Evolutionary conservation across 768 basidiomycete species (phyloP).

Genomic region (Lentinula sp.): DNA sequence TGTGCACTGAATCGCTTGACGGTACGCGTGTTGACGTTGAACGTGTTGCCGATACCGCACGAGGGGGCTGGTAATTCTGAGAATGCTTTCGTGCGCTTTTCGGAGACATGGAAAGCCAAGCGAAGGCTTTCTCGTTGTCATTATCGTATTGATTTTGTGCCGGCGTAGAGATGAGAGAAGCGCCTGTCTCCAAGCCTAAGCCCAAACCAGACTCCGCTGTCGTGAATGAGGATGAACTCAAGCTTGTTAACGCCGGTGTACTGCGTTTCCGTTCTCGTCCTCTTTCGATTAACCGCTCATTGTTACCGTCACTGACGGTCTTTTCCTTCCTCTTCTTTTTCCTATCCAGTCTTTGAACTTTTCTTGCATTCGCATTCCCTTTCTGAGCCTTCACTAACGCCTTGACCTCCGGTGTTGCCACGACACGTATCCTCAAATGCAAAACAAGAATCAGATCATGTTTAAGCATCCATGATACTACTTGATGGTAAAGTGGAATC

Average conservation of each 20-base stretch:
- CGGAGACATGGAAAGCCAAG: constrained; percentile 54
- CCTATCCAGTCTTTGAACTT: too few species aligned
- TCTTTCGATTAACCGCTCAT: constrained; percentile 11
- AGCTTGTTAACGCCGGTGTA: constrained; percentile 1
- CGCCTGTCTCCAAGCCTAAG: not conserved
- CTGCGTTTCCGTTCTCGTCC: constrained; percentile 13
- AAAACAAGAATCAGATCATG: constrained; percentile 80
- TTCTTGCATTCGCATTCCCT: constrained; percentile 16
- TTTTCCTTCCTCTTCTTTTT: constrained; percentile 3
- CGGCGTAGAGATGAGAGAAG: not conserved
- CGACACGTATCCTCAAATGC: constrained; percentile 80
- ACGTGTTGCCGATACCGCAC: not conserved
- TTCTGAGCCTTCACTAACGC: constrained; percentile 48
- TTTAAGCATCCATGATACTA: constrained; percentile 88
- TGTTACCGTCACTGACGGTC: constrained; percentile 10
- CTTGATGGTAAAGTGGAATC: constrained; percentile 69
- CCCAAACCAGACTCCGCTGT: not conserved
- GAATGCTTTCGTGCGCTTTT: constrained; percentile 43
- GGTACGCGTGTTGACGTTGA: constrained; percentile 21
- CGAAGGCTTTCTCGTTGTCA: constrained; percentile 12
- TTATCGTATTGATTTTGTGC: not conserved
- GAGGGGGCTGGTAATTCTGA: constrained; percentile 12
- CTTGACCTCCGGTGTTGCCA: constrained; percentile 76
- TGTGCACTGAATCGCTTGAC: constrained; percentile 40
- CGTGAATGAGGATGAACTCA: constrained; percentile 7